Evolutionary conservation across 2,329 filamentous ascomycete genomes (phyloP), one percentile per base, ranked within the genome.

Genomic region (Aspergillus sclerotialis): DNA sequence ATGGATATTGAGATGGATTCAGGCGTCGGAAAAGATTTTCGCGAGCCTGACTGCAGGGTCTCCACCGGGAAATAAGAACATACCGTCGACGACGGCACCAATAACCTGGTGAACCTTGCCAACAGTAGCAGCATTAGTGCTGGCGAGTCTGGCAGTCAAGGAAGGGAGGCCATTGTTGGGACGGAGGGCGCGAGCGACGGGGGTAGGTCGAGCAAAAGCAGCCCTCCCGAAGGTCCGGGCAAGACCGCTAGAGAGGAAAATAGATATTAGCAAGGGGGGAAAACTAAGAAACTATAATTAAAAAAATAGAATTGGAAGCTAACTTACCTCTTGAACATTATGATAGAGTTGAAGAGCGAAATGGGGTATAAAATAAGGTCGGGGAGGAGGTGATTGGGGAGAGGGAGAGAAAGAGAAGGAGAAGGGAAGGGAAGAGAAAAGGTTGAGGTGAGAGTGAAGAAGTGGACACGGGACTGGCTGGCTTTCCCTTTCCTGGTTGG

Each of bases 61-160:
- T 40, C 43, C 28, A 37, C 35, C 38, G 44, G 49, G 46, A 46
- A 50, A 42, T 30, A 35, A 40, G 38, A 33, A 64, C 84, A 74
- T 76, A 94, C 87, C 88, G 74, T 96, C 92, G 60, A 96, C 92
- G 67, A 96, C 89, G 75, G 92, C 90, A 84, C 92, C 89, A 73
- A 95, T 95, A 69, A 95, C 89, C 74, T 88, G 72, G 65, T 78
- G 72, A 62, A 80, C 73, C 69, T 76, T 81, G 62, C 81, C 81
- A 64, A 73, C 64, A 52, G 67, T 65, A 37, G 60, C 55, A 38
- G 71, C 58, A 49, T 76, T 72, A 49, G 75, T 73, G 60, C 69
- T 76, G 55, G 79, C 78, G 61, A 75, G 78, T 53, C 79, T 70
- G 54, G 78, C 69, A 23, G 19, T 23, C 45, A 81, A 61, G 48